phyloP scores from a whole-genome alignment of 1,139 yeast genomes.

The Saccharomyces hybrid region DNA sequence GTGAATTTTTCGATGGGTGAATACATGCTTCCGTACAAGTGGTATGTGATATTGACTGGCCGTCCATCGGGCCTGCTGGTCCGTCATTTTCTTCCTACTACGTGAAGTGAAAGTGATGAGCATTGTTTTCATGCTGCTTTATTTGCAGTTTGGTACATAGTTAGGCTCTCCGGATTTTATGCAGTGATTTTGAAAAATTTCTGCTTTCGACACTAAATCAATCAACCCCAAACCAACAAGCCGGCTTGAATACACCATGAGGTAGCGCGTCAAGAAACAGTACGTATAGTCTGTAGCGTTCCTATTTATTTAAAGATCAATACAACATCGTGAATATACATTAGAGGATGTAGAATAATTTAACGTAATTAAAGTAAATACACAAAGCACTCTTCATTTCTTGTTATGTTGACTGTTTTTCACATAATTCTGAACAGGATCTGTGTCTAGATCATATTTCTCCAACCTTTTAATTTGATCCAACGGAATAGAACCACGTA shows the following conservation, averaged over 20 bases:
- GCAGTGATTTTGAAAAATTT: too few species aligned
- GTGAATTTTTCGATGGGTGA: too few species aligned
- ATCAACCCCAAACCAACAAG: too few species aligned
- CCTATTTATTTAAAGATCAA: background rate
- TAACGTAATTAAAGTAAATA: background rate
- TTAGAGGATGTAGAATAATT: background rate
- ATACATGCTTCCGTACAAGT: too few species aligned
- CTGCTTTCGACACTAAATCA: too few species aligned
- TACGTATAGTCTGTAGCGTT: background rate
- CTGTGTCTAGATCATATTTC: conserved; percentile 26
- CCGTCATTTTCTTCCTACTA: too few species aligned
- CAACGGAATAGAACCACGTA: conserved; percentile 46
- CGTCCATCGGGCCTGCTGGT: too few species aligned
- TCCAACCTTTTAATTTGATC: conserved; percentile 23
- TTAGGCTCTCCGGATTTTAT: too few species aligned
- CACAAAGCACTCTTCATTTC: background rate
- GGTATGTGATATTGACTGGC: too few species aligned
- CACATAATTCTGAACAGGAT: conserved; percentile 30
- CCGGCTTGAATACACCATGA: background rate
- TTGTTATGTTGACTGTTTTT: conserved; percentile 22
- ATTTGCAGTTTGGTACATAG: too few species aligned
- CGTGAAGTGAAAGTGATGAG: too few species aligned
- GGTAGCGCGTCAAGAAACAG: background rate
- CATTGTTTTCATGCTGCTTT: too few species aligned
- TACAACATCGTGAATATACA: background rate